phyloP scores from a whole-genome alignment of 1,139 yeast species.

The Schwanniomyces etchellsii region DNA sequence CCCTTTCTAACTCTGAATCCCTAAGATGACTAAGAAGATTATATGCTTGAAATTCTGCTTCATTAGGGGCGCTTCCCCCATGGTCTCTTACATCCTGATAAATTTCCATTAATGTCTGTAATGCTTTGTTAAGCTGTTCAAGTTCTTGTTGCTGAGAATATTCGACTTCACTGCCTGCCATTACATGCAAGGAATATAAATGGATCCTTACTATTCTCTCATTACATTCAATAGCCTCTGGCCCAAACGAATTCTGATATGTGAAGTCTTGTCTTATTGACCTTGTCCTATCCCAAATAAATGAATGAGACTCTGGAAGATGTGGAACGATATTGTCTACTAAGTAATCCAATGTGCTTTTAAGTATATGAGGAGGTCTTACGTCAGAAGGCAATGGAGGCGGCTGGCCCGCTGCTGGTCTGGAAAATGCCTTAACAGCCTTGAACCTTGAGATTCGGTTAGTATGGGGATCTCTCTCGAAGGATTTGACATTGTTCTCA shows the following conservation, averaged over 20 bases:
- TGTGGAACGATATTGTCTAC: slow-evolving; percentile 56
- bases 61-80: slow-evolving; percentile 71
- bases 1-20: slow-evolving; percentile 82
- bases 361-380: slow-evolving; percentile 78
- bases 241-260: slow-evolving; percentile 88
- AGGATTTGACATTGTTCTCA: slow-evolving; percentile 78
- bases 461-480: slow-evolving; percentile 65
- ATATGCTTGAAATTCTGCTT: slow-evolving; percentile 91
- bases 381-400: slow-evolving; percentile 98
- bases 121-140: slow-evolving; percentile 88
- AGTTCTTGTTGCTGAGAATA: slow-evolving; percentile 93
- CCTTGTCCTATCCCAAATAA: slow-evolving; percentile 98
- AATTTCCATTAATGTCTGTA: slow-evolving; percentile 84
- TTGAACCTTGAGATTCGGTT: slow-evolving; percentile 56
- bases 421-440: slow-evolving; percentile 88
- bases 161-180: slow-evolving; percentile 76
- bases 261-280: slow-evolving; percentile 97
- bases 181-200: slow-evolving; percentile 71
- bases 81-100: slow-evolving; percentile 73
- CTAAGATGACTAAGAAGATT: slow-evolving; percentile 72
- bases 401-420: slow-evolving; percentile 99
- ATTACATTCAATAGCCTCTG: slow-evolving; percentile 90
- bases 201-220: slow-evolving; percentile 91
- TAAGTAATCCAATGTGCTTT: slow-evolving; percentile 61
- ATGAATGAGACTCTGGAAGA: slow-evolving; percentile 82